Base-by-base conservation (phyloP, 192 early-diverging fungal species). In the Rhizophagus clarus region DNA sequence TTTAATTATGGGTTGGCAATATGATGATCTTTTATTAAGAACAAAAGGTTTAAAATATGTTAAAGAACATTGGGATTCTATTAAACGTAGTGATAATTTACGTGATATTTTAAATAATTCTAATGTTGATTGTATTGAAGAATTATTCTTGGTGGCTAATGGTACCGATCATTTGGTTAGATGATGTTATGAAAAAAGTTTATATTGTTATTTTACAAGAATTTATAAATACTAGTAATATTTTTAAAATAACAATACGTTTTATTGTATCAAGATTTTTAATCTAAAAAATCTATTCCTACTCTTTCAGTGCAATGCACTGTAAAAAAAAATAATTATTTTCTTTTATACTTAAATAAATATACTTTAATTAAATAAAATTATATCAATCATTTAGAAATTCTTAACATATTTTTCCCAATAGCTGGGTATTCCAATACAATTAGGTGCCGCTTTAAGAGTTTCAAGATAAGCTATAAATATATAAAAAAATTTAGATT, bases 351-450 rank as follows among this genome's bases (percentile, higher is more conserved):
- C n/a, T n/a, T n/a, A n/a, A n/a, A n/a, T n/a, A n/a, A n/a, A n/a
- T n/a, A n/a, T n/a, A n/a, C n/a, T n/a, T n/a, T n/a, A 42, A 42
- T 42, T 42, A 10, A 9, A 9, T 42, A 1, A 42, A 42, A 9
- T 42, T 42, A 2, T 17, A 51, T 51, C 14, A 17, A 17, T 20
- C 4, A 28, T 22, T 74, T 15, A n/a, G 80, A 88, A 77, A 17
- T 85, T 85, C 24, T 84, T 84, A 63, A 88, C 80, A 56, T 84
- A 81, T 61, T 83, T 72, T n/a, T 67, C 61, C 72, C 83, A 81
- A 63, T 88, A 88, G 1, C 61, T 47, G 14, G 87, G 85, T 28
- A 83, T 63, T 2, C 82, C 83, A 42, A 80, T 56, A 71, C 85
- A 85, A 62, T 69, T 74, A 63, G 87, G 87, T 45, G 83, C 85